Evolutionary conservation across 805 yeast genomes (phyloP).

Genomic region (Starmerella kuoi): DNA sequence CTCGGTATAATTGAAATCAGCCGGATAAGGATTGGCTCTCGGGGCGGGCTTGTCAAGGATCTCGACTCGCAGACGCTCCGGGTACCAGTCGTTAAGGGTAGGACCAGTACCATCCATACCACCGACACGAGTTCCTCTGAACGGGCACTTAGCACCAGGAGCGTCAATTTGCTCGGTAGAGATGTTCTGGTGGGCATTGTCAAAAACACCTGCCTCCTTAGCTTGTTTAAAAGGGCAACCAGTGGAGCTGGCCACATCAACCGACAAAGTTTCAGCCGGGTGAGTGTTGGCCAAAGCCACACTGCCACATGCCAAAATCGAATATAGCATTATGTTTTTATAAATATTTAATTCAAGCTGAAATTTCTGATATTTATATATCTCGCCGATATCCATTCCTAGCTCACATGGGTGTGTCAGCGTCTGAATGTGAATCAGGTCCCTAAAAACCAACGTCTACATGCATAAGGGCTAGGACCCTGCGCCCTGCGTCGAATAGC

Average conservation of each 20-base stretch:
- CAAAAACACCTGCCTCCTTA: constrained; percentile 1
- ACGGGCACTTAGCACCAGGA: constrained; percentile 13
- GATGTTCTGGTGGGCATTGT: constrained; percentile 5
- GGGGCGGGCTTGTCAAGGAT: constrained; percentile 14
- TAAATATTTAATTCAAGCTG: not conserved
- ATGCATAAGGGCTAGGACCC: no score
- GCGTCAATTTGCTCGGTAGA: constrained; percentile 5
- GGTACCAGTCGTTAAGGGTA: constrained; percentile 14
- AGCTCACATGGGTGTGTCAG: no score
- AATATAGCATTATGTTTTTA: not conserved
- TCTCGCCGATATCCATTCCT: not conserved
- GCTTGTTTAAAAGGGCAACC: constrained; percentile 5
- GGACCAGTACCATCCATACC: constrained; percentile 18
- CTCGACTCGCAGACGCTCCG: constrained; percentile 17
- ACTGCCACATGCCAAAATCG: not conserved
- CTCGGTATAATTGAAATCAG: constrained; percentile 12
- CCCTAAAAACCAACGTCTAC: no score
- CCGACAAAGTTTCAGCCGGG: constrained; percentile 6
- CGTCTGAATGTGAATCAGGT: no score
- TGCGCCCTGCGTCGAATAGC: no score
- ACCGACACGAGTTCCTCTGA: constrained; percentile 15
- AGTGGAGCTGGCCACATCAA: constrained; percentile 1
- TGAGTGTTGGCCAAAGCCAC: not conserved
- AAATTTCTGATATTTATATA: not conserved
- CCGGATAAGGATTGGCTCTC: constrained; percentile 10